Percentiles rank a stretch among this genome's conserved stretches.
Evolutionary conservation across 228 moss, liverwort and hornwort species (phyloP).

Genomic region (Sphagnum magellanicum): DNA sequence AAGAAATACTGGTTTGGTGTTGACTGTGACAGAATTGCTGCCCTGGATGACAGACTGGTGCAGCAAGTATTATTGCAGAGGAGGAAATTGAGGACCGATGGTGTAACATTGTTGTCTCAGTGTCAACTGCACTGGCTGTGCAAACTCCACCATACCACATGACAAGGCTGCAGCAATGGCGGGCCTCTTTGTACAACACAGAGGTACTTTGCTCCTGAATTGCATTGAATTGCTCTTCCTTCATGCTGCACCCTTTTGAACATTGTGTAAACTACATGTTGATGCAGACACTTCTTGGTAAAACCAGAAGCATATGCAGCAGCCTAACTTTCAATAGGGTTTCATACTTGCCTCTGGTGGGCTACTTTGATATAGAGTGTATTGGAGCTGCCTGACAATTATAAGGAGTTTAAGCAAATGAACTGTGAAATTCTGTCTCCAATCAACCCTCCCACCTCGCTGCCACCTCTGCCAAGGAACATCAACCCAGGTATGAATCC

Average conservation of each 20-base stretch:
- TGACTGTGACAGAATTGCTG: too few relatives aligned
- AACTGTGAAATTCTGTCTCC: constrained; percentile 42
- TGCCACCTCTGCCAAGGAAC: constrained; percentile 53
- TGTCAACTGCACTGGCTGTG: constrained; percentile 60
- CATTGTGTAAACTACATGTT: too few relatives aligned
- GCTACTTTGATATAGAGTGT: constrained; percentile 30
- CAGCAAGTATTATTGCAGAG: constrained; percentile 70
- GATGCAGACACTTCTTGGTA: too few relatives aligned
- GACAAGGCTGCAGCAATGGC: constrained; percentile 57
- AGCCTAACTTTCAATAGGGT: too few relatives aligned
- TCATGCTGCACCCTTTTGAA: too few relatives aligned
- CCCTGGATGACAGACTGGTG: constrained; percentile 33
- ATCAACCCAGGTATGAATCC: constrained; percentile 44
- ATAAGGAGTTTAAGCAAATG: constrained; percentile 55
- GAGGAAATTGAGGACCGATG: constrained; percentile 78
- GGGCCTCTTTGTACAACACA: constrained; percentile 66
- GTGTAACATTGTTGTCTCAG: constrained; percentile 65
- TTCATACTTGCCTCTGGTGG: too few relatives aligned
- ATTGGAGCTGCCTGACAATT: constrained; percentile 58
- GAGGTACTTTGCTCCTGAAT: constrained; percentile 31
- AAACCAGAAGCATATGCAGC: too few relatives aligned
- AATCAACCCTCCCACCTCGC: constrained; percentile 39
- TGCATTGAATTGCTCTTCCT: too few relatives aligned
- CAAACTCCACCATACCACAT: constrained; percentile 40
- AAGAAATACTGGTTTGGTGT: too few relatives aligned